Evolutionary conservation across 805 yeast species (phyloP).

Genomic region (Cyberlindnera nakhonratchasimensis): DNA sequence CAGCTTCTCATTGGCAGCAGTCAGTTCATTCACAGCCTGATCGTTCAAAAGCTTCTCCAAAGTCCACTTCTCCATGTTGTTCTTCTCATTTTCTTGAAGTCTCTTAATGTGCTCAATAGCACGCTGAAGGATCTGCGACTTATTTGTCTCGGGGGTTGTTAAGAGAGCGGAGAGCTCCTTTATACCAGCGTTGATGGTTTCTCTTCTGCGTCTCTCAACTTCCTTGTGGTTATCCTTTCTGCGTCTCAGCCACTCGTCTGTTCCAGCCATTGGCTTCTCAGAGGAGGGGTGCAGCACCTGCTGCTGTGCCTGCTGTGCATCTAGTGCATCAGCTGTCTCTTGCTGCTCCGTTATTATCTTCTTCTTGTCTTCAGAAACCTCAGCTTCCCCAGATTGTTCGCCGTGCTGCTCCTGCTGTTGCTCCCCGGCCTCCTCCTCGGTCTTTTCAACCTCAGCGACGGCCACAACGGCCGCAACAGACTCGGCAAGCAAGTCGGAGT

Average conservation of each 20-base stretch:
- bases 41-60: conserved; percentile 88
- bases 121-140: conserved; percentile 82
- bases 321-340: not conserved
- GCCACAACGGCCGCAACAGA: conserved; percentile 11
- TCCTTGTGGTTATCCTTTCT: conserved; percentile 92
- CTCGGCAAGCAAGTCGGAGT: conserved; percentile 24
- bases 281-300: conserved; percentile 18
- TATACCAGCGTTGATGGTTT: conserved; percentile 83
- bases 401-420: not conserved
- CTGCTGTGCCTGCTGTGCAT: not conserved
- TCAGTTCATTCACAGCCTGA: conserved; percentile 83
- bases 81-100: conserved; percentile 84
- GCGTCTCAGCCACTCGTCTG: conserved; percentile 78
- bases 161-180: conserved; percentile 71
- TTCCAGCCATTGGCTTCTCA: conserved; percentile 62
- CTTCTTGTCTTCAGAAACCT: not conserved
- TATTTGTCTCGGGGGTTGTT: conserved; percentile 83
- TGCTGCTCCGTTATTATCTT: too few relatives aligned
- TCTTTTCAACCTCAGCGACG: conserved; percentile 6
- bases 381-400: not conserved
- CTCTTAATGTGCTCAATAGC: conserved; percentile 90
- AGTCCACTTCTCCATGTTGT: conserved; percentile 92
- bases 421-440: not conserved
- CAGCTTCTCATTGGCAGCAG: conserved; percentile 81
- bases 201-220: conserved; percentile 91